Evolutionary conservation across 2,329 filamentous ascomycete genomes (phyloP).

Genomic region (Thermothelomyces thermophilus): DNA sequence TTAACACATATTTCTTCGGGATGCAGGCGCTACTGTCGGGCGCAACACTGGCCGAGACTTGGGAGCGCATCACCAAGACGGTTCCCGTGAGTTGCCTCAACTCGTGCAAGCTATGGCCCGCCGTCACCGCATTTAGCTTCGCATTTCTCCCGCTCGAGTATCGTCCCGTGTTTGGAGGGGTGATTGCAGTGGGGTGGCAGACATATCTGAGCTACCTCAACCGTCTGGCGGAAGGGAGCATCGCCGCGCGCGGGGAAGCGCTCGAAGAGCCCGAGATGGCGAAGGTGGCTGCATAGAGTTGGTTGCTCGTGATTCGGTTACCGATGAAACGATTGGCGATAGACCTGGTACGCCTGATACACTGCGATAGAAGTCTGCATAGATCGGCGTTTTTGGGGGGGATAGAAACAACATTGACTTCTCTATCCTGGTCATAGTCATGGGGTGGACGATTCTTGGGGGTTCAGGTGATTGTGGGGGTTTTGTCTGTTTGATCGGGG

Average conservation of each 20-base stretch:
- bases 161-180: slow-evolving; percentile 70
- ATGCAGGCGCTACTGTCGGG: slow-evolving; percentile 70
- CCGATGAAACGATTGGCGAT: neutral
- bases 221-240: slow-evolving; percentile 58
- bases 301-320: neutral
- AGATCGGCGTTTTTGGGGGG: neutral
- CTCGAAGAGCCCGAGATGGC: neutral
- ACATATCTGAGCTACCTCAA: slow-evolving; percentile 82
- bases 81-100: slow-evolving; percentile 73
- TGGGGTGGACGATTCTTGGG: too few species aligned
- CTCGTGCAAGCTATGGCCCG: slow-evolving; percentile 81
- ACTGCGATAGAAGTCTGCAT: neutral
- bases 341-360: neutral
- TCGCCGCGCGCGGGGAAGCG: slow-evolving; percentile 26
- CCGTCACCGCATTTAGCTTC: slow-evolving; percentile 79
- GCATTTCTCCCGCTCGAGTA: slow-evolving; percentile 76
- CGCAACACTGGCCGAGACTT: slow-evolving; percentile 55
- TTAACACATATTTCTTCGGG: slow-evolving; percentile 79
- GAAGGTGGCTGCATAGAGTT: slow-evolving; percentile 12
- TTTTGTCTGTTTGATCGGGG: neutral
- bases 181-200: slow-evolving; percentile 85
- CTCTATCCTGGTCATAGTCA: too few species aligned
- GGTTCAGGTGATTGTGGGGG: neutral
- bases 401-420: too few species aligned
- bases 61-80: slow-evolving; percentile 65